phyloP scores from a whole-genome alignment of 176 grass and related monocot genomes.

The Triticum turgidum region DNA sequence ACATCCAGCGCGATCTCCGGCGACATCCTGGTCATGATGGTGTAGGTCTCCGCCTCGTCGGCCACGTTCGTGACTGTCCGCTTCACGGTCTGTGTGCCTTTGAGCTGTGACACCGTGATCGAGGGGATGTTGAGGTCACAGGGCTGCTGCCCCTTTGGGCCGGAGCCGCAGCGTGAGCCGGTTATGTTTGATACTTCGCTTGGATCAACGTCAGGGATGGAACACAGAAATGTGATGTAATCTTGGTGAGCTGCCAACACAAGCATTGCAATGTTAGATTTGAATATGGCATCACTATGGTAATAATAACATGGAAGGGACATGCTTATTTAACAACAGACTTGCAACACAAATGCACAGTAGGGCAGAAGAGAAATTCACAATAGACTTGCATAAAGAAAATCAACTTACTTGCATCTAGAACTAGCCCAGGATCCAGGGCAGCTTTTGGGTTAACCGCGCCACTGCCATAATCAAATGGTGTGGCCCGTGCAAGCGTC shows the following conservation, averaged over 20 bases:
- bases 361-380: neutral
- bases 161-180: slow-evolving; percentile 49
- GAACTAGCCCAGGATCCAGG: slow-evolving; percentile 87
- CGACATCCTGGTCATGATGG: slow-evolving; percentile 71
- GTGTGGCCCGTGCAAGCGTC: slow-evolving; percentile 69
- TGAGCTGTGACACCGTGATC: slow-evolving; percentile 66
- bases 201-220: slow-evolving; percentile 55
- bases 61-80: slow-evolving; percentile 69
- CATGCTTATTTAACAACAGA: neutral
- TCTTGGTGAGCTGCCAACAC: slow-evolving; percentile 71
- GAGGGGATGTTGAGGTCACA: slow-evolving; percentile 83
- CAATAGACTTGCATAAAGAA: neutral
- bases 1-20: slow-evolving; percentile 68
- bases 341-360: neutral
- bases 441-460: slow-evolving; percentile 90
- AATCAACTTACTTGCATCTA: slow-evolving; percentile 81
- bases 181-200: slow-evolving; percentile 80
- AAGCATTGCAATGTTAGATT: neutral
- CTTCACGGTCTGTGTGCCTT: slow-evolving; percentile 66
- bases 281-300: neutral
- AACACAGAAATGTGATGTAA: slow-evolving; percentile 91
- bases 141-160: slow-evolving; percentile 38
- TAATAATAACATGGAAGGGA: neutral
- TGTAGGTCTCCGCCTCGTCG: slow-evolving; percentile 60
- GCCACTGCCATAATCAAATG: slow-evolving; percentile 97